Evolutionary conservation across 2,329 filamentous ascomycete genomes (phyloP).

Genomic region (Verticillium dahliae): DNA sequence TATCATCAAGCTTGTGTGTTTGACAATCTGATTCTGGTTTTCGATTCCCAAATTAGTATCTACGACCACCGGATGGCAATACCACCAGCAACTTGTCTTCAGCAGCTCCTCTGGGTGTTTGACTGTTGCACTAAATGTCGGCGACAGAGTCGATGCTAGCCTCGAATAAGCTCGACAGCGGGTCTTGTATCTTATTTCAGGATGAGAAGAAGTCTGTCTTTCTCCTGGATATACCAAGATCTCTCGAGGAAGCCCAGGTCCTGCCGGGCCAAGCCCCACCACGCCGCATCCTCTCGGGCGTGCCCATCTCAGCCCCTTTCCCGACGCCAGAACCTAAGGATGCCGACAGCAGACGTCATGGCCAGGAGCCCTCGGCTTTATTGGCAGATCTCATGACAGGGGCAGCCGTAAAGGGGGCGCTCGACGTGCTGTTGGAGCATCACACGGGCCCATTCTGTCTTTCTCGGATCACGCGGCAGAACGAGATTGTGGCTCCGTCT

Average conservation of each 20-base stretch:
- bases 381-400: conserved; percentile 48
- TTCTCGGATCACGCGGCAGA: conserved; percentile 24
- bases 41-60: no score
- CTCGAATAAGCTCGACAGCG: background rate
- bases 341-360: conserved; percentile 23
- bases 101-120: background rate
- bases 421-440: conserved; percentile 26
- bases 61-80: background rate
- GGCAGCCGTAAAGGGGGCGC: conserved; percentile 36
- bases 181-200: conserved; percentile 7
- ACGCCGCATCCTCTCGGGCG: conserved; percentile 38
- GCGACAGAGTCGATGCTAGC: background rate
- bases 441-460: conserved; percentile 39
- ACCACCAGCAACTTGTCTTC: background rate
- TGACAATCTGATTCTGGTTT: no score
- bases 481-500: background rate
- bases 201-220: conserved; percentile 30
- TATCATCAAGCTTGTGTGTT: background rate
- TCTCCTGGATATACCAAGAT: conserved; percentile 63
- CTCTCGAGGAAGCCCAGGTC: conserved; percentile 61
- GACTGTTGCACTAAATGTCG: background rate
- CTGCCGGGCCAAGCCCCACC: conserved; percentile 26
- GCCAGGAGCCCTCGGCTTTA: conserved; percentile 35
- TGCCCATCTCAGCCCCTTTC: conserved; percentile 37
- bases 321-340: conserved; percentile 45